Conservation (phyloP, 164 flowering plant genomes). For the Cinnamomum micranthum region DNA sequence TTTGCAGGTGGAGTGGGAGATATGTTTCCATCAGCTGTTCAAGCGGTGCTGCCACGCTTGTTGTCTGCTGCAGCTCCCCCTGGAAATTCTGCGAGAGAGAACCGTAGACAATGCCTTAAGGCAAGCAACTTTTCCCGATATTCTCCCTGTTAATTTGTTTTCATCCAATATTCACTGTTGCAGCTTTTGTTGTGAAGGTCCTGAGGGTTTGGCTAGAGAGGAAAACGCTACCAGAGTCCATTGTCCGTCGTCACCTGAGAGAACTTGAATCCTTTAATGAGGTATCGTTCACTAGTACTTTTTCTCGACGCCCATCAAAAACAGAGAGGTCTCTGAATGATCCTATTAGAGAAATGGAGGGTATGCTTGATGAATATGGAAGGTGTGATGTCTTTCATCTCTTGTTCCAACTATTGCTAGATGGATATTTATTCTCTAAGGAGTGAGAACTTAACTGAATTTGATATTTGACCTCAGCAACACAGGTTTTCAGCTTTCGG, state of each 20-base stretch:
- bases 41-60: conserved; percentile 65
- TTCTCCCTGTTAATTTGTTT: conserved; percentile 2
- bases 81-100: conserved; percentile 70
- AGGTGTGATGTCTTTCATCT: conserved; percentile 41
- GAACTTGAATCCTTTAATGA: conserved; percentile 57
- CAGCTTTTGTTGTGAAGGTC: conserved; percentile 45
- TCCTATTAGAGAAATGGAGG: conserved; percentile 93
- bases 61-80: conserved; percentile 92
- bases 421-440: background rate
- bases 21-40: conserved; percentile 67
- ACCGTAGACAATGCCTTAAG: conserved; percentile 94
- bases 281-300: conserved; percentile 43
- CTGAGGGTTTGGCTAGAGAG: conserved; percentile 90
- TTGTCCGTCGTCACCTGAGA: conserved; percentile 69
- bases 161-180: conserved; percentile 1
- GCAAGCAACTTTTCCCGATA: conserved; percentile 28
- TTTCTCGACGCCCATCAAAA: conserved; percentile 58
- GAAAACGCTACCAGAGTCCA: conserved; percentile 70
- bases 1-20: conserved; percentile 63
- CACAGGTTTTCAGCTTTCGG: conserved; percentile 86
- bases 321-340: conserved; percentile 85
- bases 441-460: conserved; percentile 4
- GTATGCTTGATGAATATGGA: conserved; percentile 97
- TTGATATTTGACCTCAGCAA: conserved; percentile 53
- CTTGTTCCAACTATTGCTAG: background rate